Percentiles rank a stretch among this genome's conserved stretches.
phyloP scores from a whole-genome alignment of 1,284 basidiomycete genomes.

The Puccinia novopanici region DNA sequence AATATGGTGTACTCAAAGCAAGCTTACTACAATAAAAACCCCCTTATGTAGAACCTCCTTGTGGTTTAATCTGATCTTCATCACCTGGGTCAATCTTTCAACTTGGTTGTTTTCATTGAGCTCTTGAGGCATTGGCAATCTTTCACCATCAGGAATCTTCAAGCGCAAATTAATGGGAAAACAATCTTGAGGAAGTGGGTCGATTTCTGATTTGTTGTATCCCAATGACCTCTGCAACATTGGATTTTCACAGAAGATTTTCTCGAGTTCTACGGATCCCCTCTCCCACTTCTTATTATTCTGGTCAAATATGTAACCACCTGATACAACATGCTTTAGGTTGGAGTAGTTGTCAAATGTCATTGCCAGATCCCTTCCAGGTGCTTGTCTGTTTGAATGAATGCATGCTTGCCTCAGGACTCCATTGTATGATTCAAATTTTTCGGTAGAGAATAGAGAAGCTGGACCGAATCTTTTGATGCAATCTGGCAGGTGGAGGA shows the following conservation, averaged over 20 bases:
- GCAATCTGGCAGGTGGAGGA: slow-evolving; percentile 54
- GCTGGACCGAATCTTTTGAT: slow-evolving; percentile 42
- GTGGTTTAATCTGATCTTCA: not conserved
- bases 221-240: not conserved
- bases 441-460: not conserved
- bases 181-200: not conserved
- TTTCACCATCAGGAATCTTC: not conserved
- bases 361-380: not conserved
- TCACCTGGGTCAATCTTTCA: not conserved
- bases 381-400: not conserved
- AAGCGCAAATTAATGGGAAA: not conserved
- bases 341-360: not conserved
- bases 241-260: not conserved
- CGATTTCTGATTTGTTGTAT: not conserved
- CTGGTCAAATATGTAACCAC: not conserved
- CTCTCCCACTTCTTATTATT: not conserved
- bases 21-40: not conserved
- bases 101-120: not conserved
- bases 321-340: not conserved
- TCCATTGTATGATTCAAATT: slow-evolving; percentile 21
- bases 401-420: too few species aligned
- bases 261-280: not conserved
- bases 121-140: not conserved
- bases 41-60: not conserved
- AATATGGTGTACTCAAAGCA: not conserved